Evolutionary conservation across 1,139 yeast genomes (phyloP), one percentile per base, ranked within the genome.

Genomic region (Suhomyces choctaworum): DNA sequence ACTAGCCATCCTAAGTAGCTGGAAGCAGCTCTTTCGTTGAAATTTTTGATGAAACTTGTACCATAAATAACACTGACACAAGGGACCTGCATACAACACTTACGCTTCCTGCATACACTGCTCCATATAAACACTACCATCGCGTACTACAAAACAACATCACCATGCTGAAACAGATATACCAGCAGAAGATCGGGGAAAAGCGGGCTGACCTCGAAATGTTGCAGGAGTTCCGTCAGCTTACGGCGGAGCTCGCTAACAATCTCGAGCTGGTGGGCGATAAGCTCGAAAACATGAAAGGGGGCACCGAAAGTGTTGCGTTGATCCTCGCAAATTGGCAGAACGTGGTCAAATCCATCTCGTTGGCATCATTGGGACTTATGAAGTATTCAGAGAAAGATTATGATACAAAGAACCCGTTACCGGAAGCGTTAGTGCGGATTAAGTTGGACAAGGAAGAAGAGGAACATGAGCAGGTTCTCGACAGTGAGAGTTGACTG

Each of bases 261-360:
- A 76, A 77, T 41, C 60, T 81, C 31, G 78, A 73, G 30, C 60
- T 57, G 15, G 62, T 80, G 19, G 75, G 73, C 16, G 58, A 54
- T n/a, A 70, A 74, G 46, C 52, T 82, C 27, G 70, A 66, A 11
- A 64, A 65, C 10, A 62, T 82, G 61, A 73, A 73, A 12, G 73
- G 70, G 25, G 87, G 86, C 0, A 72, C 88, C 2, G 78, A 72
- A 37, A 70, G 79, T 28, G 79, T 78, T 8, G 73, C 70, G 4
- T 54, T 68, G 11, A 74, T 80, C 4, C 63, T 81, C 48, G 70
- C 81, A 7, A 82, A 81, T 46, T 85, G 95, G 95, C 76, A 78
- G 41, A 78, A 75, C 41, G 82, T 85, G 12, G 66, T 81, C 15
- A 68, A 79, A 41, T 76, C 88, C 1, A 76, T 84, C 0, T 76